phyloP scores from a whole-genome alignment of 2,329 filamentous ascomycete species.

The Aspergillus sp. region DNA sequence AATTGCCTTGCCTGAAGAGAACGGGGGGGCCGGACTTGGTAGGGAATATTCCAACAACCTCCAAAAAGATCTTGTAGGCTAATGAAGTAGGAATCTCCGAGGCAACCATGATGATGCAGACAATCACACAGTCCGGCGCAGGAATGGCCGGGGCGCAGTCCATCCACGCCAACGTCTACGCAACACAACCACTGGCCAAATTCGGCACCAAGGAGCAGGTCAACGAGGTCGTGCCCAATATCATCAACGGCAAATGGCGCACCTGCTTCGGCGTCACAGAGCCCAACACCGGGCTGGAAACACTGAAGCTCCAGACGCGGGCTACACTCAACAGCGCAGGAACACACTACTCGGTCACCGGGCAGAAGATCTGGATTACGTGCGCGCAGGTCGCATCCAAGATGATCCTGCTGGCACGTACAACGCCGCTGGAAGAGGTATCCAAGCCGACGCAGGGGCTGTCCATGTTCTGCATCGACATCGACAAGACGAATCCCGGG shows the following conservation, averaged over 20 bases:
- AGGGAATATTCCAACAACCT: too few species aligned
- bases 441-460: constrained; percentile 72
- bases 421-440: constrained; percentile 66
- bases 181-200: constrained; percentile 69
- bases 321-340: constrained; percentile 57
- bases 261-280: constrained; percentile 86
- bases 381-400: constrained; percentile 78
- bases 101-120: constrained; percentile 85
- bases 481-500: constrained; percentile 61
- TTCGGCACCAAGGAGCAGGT: constrained; percentile 69
- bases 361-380: constrained; percentile 89
- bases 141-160: constrained; percentile 69
- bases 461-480: constrained; percentile 77
- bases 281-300: constrained; percentile 77
- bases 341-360: constrained; percentile 65
- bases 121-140: constrained; percentile 71
- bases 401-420: constrained; percentile 81
- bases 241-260: constrained; percentile 70
- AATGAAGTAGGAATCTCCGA: constrained; percentile 61
- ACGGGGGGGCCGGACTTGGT: constrained; percentile 71
- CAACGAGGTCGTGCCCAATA: constrained; percentile 63
- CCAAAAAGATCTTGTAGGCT: too few species aligned
- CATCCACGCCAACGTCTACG: constrained; percentile 57
- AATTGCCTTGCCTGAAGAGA: constrained; percentile 71
- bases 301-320: constrained; percentile 65